These are phyloP conservation scores for Barnettozyma sp. DNA, from an alignment of 805 yeast genomes.

Conservation along the genomic window DNA sequence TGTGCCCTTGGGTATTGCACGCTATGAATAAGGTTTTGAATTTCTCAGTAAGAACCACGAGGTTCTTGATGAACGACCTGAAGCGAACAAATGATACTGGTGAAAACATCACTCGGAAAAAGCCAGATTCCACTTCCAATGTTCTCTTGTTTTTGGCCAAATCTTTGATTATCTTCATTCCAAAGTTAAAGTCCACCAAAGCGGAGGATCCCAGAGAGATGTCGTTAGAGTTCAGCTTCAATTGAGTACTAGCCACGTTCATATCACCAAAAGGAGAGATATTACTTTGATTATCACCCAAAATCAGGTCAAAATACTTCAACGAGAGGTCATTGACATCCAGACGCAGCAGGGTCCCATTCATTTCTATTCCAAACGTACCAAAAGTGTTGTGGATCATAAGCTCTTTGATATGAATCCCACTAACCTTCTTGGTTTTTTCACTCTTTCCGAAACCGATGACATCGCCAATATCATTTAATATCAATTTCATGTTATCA, in stretches of 20 bases:
- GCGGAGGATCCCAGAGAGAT: constrained; percentile 34
- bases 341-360: constrained; percentile 3
- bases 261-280: constrained; percentile 19
- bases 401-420: constrained; percentile 1
- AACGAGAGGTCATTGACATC: constrained; percentile 11
- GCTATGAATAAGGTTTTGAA: neutral
- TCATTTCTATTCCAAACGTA: constrained; percentile 3
- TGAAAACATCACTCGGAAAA: constrained; percentile 51
- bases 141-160: constrained; percentile 32
- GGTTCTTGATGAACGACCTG: constrained; percentile 12
- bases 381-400: neutral
- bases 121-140: constrained; percentile 51
- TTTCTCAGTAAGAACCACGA: neutral
- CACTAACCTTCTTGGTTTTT: neutral
- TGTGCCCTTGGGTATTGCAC: neutral
- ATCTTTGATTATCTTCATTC: constrained; percentile 37
- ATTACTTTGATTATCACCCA: neutral
- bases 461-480: no score
- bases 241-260: constrained; percentile 22
- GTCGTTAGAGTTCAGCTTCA: constrained; percentile 25
- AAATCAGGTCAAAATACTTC: constrained; percentile 11
- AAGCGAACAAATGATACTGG: constrained; percentile 39
- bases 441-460: no score
- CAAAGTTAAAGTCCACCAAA: constrained; percentile 40
- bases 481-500: no score